These are phyloP conservation scores for Prunus salicina DNA, from an alignment of 306 rosid genomes.

Conservation along the genomic window DNA sequence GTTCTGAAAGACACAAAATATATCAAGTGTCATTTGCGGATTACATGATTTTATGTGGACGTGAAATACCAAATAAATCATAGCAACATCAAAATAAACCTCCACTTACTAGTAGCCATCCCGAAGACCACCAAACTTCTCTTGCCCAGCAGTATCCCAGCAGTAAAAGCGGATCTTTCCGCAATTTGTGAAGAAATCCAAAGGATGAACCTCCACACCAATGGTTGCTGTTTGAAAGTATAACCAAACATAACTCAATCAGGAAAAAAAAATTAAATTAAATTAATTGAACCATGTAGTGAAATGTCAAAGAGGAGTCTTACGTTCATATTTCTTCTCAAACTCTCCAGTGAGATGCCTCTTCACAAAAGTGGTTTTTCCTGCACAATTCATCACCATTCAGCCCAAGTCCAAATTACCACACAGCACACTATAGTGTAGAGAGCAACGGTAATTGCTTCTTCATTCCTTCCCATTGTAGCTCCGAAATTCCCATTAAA, in stretches of 20 bases:
- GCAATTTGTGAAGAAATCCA: slow-evolving; percentile 66
- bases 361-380: slow-evolving; percentile 78
- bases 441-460: no score
- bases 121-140: slow-evolving; percentile 78
- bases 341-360: slow-evolving; percentile 77
- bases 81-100: no score
- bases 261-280: background rate
- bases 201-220: slow-evolving; percentile 81
- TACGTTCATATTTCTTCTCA: slow-evolving; percentile 84
- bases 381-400: slow-evolving; percentile 36
- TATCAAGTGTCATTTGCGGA: background rate
- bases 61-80: background rate
- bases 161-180: slow-evolving; percentile 73
- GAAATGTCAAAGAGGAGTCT: background rate
- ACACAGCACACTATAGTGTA: background rate
- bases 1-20: background rate
- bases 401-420: background rate
- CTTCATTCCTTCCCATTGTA: no score
- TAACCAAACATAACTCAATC: background rate
- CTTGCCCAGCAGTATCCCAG: slow-evolving; percentile 89
- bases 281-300: background rate
- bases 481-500: background rate
- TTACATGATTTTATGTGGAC: background rate
- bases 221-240: slow-evolving; percentile 52
- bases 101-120: slow-evolving; percentile 78